Conservation (phyloP, 2,329 filamentous ascomycete genomes). For the Dendryphion nanum region DNA sequence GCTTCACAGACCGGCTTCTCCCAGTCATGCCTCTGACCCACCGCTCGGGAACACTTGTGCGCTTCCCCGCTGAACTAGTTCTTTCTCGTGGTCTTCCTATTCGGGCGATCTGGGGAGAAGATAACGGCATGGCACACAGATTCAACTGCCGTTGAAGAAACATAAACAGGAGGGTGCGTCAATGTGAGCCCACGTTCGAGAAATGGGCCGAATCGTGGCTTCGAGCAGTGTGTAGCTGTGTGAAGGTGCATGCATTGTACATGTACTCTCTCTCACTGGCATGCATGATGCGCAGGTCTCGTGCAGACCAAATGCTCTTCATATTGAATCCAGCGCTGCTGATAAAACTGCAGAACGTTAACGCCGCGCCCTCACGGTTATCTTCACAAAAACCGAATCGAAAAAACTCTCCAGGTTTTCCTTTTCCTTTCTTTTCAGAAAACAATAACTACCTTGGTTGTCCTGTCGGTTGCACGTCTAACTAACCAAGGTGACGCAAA, state of each 20-base stretch:
- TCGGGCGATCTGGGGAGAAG: not conserved
- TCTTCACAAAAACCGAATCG: not conserved
- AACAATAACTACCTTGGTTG: too few relatives aligned
- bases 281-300: conserved; percentile 2
- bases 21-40: too few relatives aligned
- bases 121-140: not conserved
- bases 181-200: not conserved
- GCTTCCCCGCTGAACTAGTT: too few relatives aligned
- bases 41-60: too few relatives aligned
- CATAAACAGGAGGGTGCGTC: not conserved
- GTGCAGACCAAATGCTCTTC: not conserved
- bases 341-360: not conserved
- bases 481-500: too few relatives aligned
- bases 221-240: not conserved
- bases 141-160: not conserved
- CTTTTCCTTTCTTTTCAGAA: too few relatives aligned
- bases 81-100: too few relatives aligned
- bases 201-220: not conserved
- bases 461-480: too few relatives aligned
- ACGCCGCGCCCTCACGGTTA: not conserved
- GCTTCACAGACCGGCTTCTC: too few relatives aligned
- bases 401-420: not conserved
- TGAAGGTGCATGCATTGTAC: not conserved
- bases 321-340: not conserved
- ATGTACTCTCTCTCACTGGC: not conserved